Conservation (phyloP, 257 asterid genomes). For the Solanum stenotomum region DNA sequence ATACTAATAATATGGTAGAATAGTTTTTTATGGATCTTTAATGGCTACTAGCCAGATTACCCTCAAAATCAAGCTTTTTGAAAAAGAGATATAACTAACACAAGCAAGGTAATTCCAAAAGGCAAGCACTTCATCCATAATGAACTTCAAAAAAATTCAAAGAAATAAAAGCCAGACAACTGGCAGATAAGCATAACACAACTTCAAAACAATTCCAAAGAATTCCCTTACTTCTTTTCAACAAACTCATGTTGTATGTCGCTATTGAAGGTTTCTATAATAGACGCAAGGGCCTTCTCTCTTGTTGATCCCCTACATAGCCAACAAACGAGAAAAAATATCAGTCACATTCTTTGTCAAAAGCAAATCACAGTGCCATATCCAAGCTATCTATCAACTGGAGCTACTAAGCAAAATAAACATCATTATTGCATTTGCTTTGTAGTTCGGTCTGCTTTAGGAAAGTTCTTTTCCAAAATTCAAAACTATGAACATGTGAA, state of each 20-base stretch:
- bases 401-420: not conserved
- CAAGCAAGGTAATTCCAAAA: not conserved
- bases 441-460: not conserved
- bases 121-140: not conserved
- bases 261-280: constrained; percentile 65
- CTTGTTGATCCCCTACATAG: constrained; percentile 75
- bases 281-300: constrained; percentile 69
- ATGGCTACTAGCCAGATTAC: not conserved
- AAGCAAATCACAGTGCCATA: not conserved
- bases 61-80: not conserved
- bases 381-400: not conserved
- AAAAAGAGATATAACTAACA: not conserved
- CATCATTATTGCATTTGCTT: not conserved
- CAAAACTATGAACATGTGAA: not conserved
- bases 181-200: not conserved
- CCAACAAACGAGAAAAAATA: not conserved
- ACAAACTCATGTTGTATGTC: constrained; percentile 59
- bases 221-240: constrained; percentile 54
- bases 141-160: not conserved
- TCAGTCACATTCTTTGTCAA: not conserved
- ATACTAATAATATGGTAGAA: not conserved
- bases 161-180: not conserved
- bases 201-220: not conserved
- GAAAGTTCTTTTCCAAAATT: not conserved
- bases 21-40: not conserved